Evolutionary conservation across 176 grass and related monocot genomes (phyloP).

Genomic region (Ampelocalamus luodianensis): DNA sequence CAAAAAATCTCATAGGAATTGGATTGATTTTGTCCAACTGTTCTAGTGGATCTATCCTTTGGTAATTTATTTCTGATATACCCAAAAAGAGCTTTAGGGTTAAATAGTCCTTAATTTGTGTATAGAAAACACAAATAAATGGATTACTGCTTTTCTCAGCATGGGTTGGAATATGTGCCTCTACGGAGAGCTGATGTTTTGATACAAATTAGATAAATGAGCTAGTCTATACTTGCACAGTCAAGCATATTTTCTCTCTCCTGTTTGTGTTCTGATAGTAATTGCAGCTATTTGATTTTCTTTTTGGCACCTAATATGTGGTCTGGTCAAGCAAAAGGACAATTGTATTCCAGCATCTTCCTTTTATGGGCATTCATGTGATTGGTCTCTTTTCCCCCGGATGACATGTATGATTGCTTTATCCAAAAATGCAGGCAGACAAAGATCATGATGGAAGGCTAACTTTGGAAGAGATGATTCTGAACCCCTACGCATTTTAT

Average conservation of each 20-base stretch:
- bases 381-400: not conserved
- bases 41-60: not conserved
- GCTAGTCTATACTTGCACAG: slow-evolving; percentile 14
- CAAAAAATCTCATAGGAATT: not conserved
- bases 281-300: slow-evolving; percentile 14
- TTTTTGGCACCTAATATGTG: not conserved
- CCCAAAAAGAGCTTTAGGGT: not conserved
- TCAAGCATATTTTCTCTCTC: slow-evolving; percentile 5
- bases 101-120: not conserved
- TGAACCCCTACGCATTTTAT: slow-evolving; percentile 78
- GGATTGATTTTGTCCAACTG: not conserved
- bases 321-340: slow-evolving; percentile 9
- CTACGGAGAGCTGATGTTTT: not conserved
- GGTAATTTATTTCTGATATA: not conserved
- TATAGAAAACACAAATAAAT: not conserved
- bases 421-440: slow-evolving; percentile 59
- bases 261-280: slow-evolving; percentile 22
- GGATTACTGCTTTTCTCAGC: not conserved
- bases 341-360: slow-evolving; percentile 19
- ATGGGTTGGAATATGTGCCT: not conserved
- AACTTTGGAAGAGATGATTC: slow-evolving; percentile 76
- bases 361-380: slow-evolving; percentile 22
- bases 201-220: not conserved
- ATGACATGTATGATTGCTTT: slow-evolving; percentile 34
- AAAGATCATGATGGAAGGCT: slow-evolving; percentile 71